These are phyloP conservation scores for Arachnomyces sp. DNA, from an alignment of 2,329 filamentous ascomycete species.

Conservation along the genomic window DNA sequence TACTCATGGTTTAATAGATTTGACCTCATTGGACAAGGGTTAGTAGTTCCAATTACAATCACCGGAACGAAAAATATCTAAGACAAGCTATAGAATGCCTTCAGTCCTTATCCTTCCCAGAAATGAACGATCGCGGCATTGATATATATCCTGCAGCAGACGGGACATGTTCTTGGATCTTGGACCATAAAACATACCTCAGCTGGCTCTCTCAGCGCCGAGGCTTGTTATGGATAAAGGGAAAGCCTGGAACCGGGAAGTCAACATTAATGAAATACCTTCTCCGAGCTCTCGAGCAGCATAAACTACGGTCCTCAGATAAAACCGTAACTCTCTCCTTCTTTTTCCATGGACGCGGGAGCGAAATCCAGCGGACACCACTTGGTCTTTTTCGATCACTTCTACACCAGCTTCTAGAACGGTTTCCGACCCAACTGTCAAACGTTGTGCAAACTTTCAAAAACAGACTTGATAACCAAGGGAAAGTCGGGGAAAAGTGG, in stretches of 20 bases:
- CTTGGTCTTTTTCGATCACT: conserved; percentile 4
- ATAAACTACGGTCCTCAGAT: neutral
- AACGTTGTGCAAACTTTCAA: neutral
- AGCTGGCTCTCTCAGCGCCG: neutral
- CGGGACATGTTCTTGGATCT: conserved; percentile 3
- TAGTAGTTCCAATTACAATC: too few species aligned
- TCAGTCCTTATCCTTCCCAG: conserved; percentile 2
- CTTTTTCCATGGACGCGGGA: conserved; percentile 7
- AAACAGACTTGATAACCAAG: neutral
- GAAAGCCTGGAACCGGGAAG: conserved; percentile 5
- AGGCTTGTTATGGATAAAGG: conserved; percentile 6
- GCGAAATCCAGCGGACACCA: neutral
- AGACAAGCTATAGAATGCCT: neutral
- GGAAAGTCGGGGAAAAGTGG: neutral
- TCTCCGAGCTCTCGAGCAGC: neutral
- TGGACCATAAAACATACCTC: neutral
- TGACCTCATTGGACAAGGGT: too few species aligned
- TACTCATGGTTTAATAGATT: too few species aligned
- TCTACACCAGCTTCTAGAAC: conserved; percentile 4
- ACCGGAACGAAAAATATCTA: too few species aligned
- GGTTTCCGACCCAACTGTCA: neutral
- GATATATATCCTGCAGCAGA: neutral
- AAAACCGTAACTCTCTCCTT: neutral
- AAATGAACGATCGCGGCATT: conserved; percentile 1
- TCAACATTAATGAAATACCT: conserved; percentile 4